phyloP scores from a whole-genome alignment of 305 asterid genomes.

The Fraxinus latifolia region DNA sequence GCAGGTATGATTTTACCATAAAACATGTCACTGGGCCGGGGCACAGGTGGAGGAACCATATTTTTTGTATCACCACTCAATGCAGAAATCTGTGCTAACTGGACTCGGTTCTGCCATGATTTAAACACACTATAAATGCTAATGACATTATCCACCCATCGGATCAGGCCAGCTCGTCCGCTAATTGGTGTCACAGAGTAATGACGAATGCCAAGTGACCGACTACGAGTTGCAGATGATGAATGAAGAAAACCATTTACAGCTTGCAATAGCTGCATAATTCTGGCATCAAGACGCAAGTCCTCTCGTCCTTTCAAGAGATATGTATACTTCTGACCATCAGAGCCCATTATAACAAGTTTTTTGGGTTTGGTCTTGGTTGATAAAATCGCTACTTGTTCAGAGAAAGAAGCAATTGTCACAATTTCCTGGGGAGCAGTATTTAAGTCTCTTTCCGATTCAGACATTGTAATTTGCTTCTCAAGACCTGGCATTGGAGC shows the following conservation, averaged over 20 bases:
- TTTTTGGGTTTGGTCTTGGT: conserved; percentile 98
- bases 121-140: conserved; percentile 93
- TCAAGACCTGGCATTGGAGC: conserved; percentile 99
- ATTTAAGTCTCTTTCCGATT: conserved; percentile 47
- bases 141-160: conserved; percentile 92
- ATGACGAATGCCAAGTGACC: conserved; percentile 75
- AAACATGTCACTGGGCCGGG: conserved; percentile 98
- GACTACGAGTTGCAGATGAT: conserved; percentile 66
- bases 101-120: conserved; percentile 93
- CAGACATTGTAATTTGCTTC: conserved; percentile 65
- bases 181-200: conserved; percentile 98
- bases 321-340: conserved; percentile 87
- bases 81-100: conserved; percentile 69
- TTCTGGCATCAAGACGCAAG: conserved; percentile 98
- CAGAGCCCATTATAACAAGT: conserved; percentile 79
- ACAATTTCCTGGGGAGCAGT: conserved; percentile 61
- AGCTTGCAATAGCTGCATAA: conserved; percentile 97
- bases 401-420: conserved; percentile 81
- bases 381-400: conserved; percentile 68
- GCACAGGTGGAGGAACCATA: conserved; percentile 74
- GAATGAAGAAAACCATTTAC: conserved; percentile 84
- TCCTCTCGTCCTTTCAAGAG: conserved; percentile 99
- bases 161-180: conserved; percentile 98
- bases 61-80: conserved; percentile 53
- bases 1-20: conserved; percentile 99